Base-by-base conservation (phyloP, 768 basidiomycete genomes). In the Rhodotorula sphaerocarpa region DNA sequence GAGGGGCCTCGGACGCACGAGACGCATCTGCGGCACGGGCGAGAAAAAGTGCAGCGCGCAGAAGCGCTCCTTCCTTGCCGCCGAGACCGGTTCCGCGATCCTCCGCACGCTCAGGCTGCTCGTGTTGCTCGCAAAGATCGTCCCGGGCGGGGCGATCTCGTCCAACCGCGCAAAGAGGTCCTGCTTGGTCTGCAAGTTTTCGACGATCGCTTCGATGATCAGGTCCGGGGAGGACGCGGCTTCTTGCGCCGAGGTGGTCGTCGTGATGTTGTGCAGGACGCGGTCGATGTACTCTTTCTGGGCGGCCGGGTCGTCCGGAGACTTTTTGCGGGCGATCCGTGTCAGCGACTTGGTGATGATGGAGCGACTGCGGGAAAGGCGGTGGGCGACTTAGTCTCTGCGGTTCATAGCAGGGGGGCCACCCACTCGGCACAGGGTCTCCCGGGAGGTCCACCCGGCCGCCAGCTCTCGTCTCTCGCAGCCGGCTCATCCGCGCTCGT, bases 121-220 rank as follows among this genome's bases (percentile, higher is more conserved):
- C 21, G 78, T 79, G 64, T 79, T 79, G 21, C 73, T 75, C 23
- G 77, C 77, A 63, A 79, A 78, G 57, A 78, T 73, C 54, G 77
- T 75, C 16, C 69, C 44, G 41, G 46, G 30, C 3, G 70, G 72
- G 5, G 77, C 77, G 25, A 73, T 63, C 10, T 43, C 53, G 61
- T 79, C 78, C 15, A 79, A 60, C 57, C 75, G 70, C 2, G 67
- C 67, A 56, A 79, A 78, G 47, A 79, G 66, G 47, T 77, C 75
- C 43, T 76, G 70, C 69, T 79, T 78, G 52, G 76, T 73, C 60
- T 75, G 73, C 52, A 79, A 61, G 59, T 73, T 73, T 61, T 79
- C 78, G 59, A 79, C 76, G 55, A 79, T 78, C 9, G 78, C 78
- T 68, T 79, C 78, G 33, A 79, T 71, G 39, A 79, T 77, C 42